phyloP scores from a whole-genome alignment of 2,329 filamentous ascomycete species.

The Sclerotiophoma versabilis region DNA sequence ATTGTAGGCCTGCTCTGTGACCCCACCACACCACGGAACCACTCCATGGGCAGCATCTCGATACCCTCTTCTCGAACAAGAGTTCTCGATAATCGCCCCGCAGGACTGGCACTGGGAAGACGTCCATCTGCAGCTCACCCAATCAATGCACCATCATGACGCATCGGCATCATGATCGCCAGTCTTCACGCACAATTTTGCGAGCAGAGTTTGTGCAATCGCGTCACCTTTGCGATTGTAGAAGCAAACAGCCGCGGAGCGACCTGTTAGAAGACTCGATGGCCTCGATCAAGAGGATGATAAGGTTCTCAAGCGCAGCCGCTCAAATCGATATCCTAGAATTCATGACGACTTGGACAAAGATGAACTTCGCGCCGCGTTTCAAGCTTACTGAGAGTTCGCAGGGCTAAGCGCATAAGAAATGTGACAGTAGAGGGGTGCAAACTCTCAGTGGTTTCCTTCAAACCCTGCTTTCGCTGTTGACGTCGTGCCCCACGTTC shows the following conservation, averaged over 20 bases:
- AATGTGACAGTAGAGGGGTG: constrained; percentile 1
- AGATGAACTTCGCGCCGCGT: background rate
- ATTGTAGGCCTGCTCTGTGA: background rate
- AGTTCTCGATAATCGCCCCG: constrained; percentile 2
- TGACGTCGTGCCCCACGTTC: constrained; percentile 8
- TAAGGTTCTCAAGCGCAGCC: constrained; percentile 1
- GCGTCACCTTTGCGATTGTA: constrained; percentile 11
- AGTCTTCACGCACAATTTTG: background rate
- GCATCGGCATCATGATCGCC: constrained; percentile 3
- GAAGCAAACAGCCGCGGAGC: background rate
- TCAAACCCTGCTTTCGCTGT: constrained; percentile 2
- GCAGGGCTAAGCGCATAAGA: background rate
- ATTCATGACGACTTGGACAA: constrained; percentile 1
- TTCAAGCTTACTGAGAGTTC: constrained; percentile 6
- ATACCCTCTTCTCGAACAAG: background rate
- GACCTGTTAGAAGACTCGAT: background rate
- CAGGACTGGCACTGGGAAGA: background rate
- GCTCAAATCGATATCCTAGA: background rate
- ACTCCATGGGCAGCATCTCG: background rate
- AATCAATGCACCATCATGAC: constrained; percentile 3
- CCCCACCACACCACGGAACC: background rate
- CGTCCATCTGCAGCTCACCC: background rate
- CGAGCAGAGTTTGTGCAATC: background rate
- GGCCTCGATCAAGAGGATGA: background rate
- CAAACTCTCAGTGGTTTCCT: background rate